Percentiles rank a stretch among this genome's conserved stretches.
Conservation (phyloP, 768 basidiomycete genomes). For the Phaeolepiota aurea region DNA sequence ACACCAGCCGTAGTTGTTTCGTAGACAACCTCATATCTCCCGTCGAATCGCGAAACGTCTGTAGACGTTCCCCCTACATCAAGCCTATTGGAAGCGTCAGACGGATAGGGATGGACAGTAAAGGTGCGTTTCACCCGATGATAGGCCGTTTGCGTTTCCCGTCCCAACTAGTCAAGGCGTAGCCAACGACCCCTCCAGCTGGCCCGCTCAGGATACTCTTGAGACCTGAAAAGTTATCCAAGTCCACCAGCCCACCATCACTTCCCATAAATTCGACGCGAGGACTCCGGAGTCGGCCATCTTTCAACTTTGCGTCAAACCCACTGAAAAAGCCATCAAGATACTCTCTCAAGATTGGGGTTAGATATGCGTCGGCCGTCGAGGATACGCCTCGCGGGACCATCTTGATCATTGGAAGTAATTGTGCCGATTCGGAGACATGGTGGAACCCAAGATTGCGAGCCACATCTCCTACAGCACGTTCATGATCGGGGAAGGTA, state of each 20-base stretch:
- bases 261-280: slow-evolving; percentile 95
- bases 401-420: slow-evolving; percentile 95
- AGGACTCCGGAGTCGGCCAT: slow-evolving; percentile 48
- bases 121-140: slow-evolving; percentile 50
- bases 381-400: slow-evolving; percentile 89
- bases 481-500: slow-evolving; percentile 84
- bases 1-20: slow-evolving; percentile 95
- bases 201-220: slow-evolving; percentile 92
- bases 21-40: slow-evolving; percentile 86
- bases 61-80: slow-evolving; percentile 96
- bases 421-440: slow-evolving; percentile 78
- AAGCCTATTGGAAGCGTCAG: slow-evolving; percentile 34
- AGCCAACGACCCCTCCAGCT: slow-evolving; percentile 94
- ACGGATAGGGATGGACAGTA: background rate
- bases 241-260: slow-evolving; percentile 79
- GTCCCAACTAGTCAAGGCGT: slow-evolving; percentile 90
- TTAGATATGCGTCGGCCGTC: slow-evolving; percentile 93
- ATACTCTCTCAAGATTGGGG: slow-evolving; percentile 78
- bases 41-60: slow-evolving; percentile 90
- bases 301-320: slow-evolving; percentile 69
- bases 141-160: slow-evolving; percentile 59
- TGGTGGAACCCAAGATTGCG: slow-evolving; percentile 80
- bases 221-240: slow-evolving; percentile 82
- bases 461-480: slow-evolving; percentile 62
- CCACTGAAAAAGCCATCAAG: slow-evolving; percentile 88